Evolutionary conservation across 805 yeast genomes (phyloP).

Genomic region (Ascoidea asiatica): DNA sequence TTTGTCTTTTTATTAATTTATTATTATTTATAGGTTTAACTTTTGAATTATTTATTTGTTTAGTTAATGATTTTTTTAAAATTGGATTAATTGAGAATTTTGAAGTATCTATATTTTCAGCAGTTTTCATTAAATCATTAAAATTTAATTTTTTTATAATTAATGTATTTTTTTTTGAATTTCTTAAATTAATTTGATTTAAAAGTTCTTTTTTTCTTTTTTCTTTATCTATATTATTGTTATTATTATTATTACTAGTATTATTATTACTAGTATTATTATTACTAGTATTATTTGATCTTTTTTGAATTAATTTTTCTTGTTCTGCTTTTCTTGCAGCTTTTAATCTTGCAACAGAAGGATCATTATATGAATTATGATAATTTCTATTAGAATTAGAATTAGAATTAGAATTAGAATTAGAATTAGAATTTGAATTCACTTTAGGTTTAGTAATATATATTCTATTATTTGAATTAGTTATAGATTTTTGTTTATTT

Average conservation of each 20-base stretch:
- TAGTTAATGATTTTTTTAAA: constrained; percentile 9
- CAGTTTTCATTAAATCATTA: constrained; percentile 57
- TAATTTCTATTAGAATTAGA: not conserved
- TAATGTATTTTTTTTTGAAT: constrained; percentile 8
- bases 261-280: constrained; percentile 5
- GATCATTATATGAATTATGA: constrained; percentile 26
- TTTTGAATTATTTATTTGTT: not conserved
- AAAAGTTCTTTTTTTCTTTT: constrained; percentile 1
- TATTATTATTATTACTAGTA: constrained; percentile 1
- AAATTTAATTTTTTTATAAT: constrained; percentile 38
- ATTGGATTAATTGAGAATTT: constrained; percentile 26
- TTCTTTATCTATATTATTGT: constrained; percentile 4
- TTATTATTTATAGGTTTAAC: not conserved
- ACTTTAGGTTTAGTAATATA: too few relatives aligned
- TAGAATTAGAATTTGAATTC: too few relatives aligned
- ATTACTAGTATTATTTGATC: constrained; percentile 9
- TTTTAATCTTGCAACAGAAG: constrained; percentile 57
- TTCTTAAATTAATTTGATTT: constrained; percentile 3
- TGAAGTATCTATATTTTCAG: constrained; percentile 40
- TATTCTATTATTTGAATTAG: too few relatives aligned
- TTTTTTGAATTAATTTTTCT: constrained; percentile 23
- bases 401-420: not conserved
- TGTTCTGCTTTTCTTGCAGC: constrained; percentile 49
- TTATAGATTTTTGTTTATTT: not conserved
- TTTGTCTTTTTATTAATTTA: not conserved